A percentile compares a stretch with the other conserved stretches of the same genome.
These are phyloP conservation scores for Spencermartinsiella europaea DNA, from an alignment of 805 yeast species.

Conservation along the genomic window DNA sequence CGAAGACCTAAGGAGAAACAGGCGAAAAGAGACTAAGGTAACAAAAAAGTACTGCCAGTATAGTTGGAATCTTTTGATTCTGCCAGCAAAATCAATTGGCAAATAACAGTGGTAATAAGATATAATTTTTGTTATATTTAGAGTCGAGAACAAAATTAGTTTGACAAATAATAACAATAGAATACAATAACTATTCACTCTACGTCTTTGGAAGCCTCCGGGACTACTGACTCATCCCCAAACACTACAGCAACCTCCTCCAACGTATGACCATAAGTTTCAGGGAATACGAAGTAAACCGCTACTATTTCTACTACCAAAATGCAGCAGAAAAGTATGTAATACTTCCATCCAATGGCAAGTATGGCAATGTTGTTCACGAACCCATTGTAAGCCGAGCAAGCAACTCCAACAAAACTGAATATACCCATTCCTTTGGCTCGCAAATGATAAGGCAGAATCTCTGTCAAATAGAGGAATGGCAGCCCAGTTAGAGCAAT, in stretches of 20 bases:
- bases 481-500: slow-evolving; percentile 89
- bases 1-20: too few species aligned
- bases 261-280: slow-evolving; percentile 40
- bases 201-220: neutral
- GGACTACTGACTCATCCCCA: slow-evolving; percentile 31
- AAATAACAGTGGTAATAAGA: too few species aligned
- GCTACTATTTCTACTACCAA: slow-evolving; percentile 29
- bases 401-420: neutral
- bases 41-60: too few species aligned
- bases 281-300: slow-evolving; percentile 37
- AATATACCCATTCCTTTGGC: slow-evolving; percentile 62
- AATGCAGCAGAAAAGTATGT: slow-evolving; percentile 34
- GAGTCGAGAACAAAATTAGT: too few species aligned
- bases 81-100: too few species aligned
- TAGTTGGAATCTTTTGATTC: too few species aligned
- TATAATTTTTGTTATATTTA: too few species aligned
- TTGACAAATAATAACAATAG: too few species aligned
- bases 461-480: slow-evolving; percentile 79
- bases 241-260: slow-evolving; percentile 42
- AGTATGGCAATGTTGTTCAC: slow-evolving; percentile 39
- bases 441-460: slow-evolving; percentile 72
- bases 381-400: slow-evolving; percentile 27
- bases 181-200: too few species aligned
- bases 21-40: too few species aligned
- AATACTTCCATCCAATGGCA: slow-evolving; percentile 41